Conservation (phyloP, 2,329 filamentous ascomycete genomes). For the Aspergillus tamarii region DNA sequence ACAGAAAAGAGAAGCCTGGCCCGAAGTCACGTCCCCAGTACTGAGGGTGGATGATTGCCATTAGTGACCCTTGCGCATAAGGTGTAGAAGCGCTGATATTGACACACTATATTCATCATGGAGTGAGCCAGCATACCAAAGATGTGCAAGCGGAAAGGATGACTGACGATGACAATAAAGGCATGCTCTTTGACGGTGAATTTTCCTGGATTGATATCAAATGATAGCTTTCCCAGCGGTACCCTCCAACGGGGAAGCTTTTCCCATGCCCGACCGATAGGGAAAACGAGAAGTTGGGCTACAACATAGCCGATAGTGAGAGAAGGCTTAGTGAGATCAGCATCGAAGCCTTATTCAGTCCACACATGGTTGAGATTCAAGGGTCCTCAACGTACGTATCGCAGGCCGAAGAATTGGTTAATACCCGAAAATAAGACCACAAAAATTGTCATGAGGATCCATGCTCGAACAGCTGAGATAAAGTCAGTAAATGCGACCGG, state of each 20-base stretch:
- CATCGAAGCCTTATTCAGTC: not conserved
- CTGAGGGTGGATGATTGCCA: constrained; percentile 38
- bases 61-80: constrained; percentile 32
- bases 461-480: constrained; percentile 32
- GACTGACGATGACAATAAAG: constrained; percentile 27
- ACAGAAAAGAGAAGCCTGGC: constrained; percentile 37
- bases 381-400: constrained; percentile 23
- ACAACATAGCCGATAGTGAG: constrained; percentile 28
- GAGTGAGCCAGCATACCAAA: not conserved
- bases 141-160: not conserved
- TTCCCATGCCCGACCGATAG: constrained; percentile 27
- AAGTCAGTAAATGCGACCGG: not conserved
- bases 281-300: constrained; percentile 26
- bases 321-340: constrained; percentile 19
- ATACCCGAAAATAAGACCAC: constrained; percentile 29
- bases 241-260: constrained; percentile 29
- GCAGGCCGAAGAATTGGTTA: constrained; percentile 30
- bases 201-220: constrained; percentile 26
- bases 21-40: constrained; percentile 40
- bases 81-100: constrained; percentile 34
- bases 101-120: constrained; percentile 23
- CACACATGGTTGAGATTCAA: not conserved
- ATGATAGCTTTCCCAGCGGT: constrained; percentile 22
- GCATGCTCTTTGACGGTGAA: constrained; percentile 30
- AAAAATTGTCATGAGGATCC: constrained; percentile 31